phyloP scores from a whole-genome alignment of 805 yeast genomes.

The Torulaspora microellipsoides region DNA sequence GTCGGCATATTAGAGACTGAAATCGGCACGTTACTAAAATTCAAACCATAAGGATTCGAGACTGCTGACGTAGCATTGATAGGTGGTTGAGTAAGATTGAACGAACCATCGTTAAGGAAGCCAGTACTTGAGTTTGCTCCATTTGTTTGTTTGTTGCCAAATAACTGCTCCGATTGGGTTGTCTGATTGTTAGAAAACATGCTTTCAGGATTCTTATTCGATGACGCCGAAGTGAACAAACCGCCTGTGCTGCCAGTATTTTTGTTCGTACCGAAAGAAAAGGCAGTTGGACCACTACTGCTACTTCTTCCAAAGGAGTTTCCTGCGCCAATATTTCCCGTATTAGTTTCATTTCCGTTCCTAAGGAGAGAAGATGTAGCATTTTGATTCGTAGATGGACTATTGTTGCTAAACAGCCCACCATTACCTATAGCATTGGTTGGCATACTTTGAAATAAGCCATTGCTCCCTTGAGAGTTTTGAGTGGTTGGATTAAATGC shows the following conservation, averaged over 20 bases:
- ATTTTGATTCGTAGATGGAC: conserved; percentile 1
- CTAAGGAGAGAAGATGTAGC: conserved; percentile 24
- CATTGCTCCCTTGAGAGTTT: conserved; percentile 4
- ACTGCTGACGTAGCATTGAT: conserved; percentile 2
- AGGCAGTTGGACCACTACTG: conserved; percentile 1
- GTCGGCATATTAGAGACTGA: conserved; percentile 37
- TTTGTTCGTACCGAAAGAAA: conserved; percentile 1
- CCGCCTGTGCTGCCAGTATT: neutral
- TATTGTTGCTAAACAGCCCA: conserved; percentile 10
- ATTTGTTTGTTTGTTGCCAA: conserved; percentile 19
- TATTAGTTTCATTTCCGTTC: conserved; percentile 11
- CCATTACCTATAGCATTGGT: conserved; percentile 2
- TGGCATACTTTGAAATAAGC: conserved; percentile 1
- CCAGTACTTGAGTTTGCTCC: conserved; percentile 15
- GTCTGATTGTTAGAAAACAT: conserved; percentile 21
- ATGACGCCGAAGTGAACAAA: neutral
- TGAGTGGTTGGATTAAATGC: conserved; percentile 7
- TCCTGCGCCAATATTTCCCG: conserved; percentile 21
- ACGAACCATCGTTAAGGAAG: conserved; percentile 18
- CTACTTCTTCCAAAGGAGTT: conserved; percentile 26
- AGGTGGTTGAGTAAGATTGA: neutral
- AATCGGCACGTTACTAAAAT: conserved; percentile 27
- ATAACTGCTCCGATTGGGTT: conserved; percentile 14
- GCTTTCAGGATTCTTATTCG: conserved; percentile 13
- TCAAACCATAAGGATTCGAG: conserved; percentile 32